phyloP scores from a whole-genome alignment of 2,329 filamentous ascomycete genomes.

The Aureobasidium lini region DNA sequence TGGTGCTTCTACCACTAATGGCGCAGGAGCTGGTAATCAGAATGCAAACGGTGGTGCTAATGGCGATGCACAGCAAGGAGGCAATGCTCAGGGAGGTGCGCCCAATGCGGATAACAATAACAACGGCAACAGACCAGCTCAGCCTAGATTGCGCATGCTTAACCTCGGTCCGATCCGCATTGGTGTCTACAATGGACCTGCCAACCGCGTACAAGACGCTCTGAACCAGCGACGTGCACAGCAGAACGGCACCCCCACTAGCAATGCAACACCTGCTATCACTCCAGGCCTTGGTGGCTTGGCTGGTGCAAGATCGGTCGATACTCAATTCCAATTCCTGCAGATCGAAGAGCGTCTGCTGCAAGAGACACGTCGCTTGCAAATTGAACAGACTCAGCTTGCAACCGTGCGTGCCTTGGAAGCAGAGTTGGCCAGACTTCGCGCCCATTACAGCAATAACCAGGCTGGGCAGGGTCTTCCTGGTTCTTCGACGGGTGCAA shows the following conservation, averaged over 20 bases:
- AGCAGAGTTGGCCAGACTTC: constrained; percentile 59
- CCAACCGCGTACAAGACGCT: constrained; percentile 38
- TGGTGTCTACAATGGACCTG: constrained; percentile 57
- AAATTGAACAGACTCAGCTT: constrained; percentile 59
- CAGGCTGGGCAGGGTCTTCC: constrained; percentile 14
- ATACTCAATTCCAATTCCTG: constrained; percentile 49
- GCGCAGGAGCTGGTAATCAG: background rate
- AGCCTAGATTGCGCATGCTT: constrained; percentile 42
- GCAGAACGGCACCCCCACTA: background rate
- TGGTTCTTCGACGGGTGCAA: constrained; percentile 1
- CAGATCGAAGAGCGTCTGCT: constrained; percentile 62
- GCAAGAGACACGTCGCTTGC: constrained; percentile 57
- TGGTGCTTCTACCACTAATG: background rate
- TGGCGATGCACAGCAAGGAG: background rate
- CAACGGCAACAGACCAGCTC: background rate
- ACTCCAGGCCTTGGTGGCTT: constrained; percentile 14
- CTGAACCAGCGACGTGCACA: constrained; percentile 16
- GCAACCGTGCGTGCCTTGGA: constrained; percentile 61
- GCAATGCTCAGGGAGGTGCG: constrained; percentile 1
- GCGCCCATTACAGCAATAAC: constrained; percentile 31
- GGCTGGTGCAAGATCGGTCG: constrained; percentile 22
- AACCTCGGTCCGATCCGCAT: constrained; percentile 69
- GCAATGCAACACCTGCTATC: constrained; percentile 19
- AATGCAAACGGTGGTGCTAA: background rate
- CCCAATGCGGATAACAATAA: constrained; percentile 3